A percentile compares a stretch with the other conserved stretches of the same genome.
Evolutionary conservation across 495 filamentous ascomycete species (phyloP).

Genomic region (Staphylotrichum tortipilum): DNA sequence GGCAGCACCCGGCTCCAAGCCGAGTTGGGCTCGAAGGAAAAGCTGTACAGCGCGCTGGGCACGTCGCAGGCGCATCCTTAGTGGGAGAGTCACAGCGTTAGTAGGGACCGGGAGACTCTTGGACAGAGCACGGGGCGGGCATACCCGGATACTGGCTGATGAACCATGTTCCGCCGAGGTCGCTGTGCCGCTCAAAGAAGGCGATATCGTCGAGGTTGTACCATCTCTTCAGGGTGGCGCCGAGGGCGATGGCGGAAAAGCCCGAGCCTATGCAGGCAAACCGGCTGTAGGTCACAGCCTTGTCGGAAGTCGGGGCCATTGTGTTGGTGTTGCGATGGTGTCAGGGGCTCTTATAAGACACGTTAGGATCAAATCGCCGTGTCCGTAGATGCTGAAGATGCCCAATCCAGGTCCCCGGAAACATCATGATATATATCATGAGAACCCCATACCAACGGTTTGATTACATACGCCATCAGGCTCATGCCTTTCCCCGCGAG

Average conservation of each 20-base stretch:
- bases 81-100: no score
- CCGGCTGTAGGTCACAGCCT: slow-evolving; percentile 12
- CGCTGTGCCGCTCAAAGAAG: slow-evolving; percentile 52
- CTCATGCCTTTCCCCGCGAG: no score
- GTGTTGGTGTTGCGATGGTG: not conserved
- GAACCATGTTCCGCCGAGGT: slow-evolving; percentile 62
- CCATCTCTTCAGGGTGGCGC: slow-evolving; percentile 23
- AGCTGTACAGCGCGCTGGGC: slow-evolving; percentile 45
- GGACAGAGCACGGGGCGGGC: no score
- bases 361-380: no score
- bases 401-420: no score
- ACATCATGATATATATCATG: no score
- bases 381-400: no score
- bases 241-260: slow-evolving; percentile 42
- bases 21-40: slow-evolving; percentile 52
- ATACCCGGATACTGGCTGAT: slow-evolving; percentile 55
- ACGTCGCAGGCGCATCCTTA: slow-evolving; percentile 37
- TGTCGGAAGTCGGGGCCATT: no score
- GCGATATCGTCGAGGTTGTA: slow-evolving; percentile 2
- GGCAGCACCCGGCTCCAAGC: slow-evolving; percentile 51
- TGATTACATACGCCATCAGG: no score
- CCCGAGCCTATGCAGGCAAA: slow-evolving; percentile 48
- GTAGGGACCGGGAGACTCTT: no score
- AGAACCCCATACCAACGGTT: no score
- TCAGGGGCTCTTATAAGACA: not conserved